Conservation (phyloP, 495 filamentous ascomycete genomes). For the Thozetella sp. region DNA sequence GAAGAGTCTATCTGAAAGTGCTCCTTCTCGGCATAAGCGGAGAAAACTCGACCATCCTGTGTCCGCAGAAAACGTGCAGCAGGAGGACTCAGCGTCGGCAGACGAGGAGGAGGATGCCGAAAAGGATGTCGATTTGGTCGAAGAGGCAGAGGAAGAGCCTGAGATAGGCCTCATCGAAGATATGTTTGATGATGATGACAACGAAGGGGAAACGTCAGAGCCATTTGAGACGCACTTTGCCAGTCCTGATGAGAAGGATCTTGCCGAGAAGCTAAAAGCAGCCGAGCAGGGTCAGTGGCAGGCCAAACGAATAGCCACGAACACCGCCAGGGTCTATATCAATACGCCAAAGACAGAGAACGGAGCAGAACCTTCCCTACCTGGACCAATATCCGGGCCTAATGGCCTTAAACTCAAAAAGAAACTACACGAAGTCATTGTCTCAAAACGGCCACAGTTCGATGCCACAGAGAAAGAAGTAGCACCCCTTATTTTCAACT, state of each 20-base stretch:
- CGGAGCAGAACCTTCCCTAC: conserved; percentile 16
- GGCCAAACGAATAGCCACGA: conserved; percentile 41
- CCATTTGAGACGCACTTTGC: conserved; percentile 83
- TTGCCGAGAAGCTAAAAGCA: conserved; percentile 48
- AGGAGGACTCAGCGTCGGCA: conserved; percentile 12
- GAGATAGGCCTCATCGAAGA: conserved; percentile 32
- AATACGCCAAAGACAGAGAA: conserved; percentile 30
- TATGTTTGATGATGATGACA: conserved; percentile 43
- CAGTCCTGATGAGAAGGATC: conserved; percentile 54
- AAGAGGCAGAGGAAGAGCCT: conserved; percentile 44
- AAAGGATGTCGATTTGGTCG: conserved; percentile 20
- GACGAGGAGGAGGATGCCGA: conserved; percentile 12
- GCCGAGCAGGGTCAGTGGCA: conserved; percentile 66
- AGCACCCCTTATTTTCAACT: conserved; percentile 68
- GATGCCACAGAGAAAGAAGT: conserved; percentile 51
- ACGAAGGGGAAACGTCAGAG: conserved; percentile 60
- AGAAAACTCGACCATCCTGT: conserved; percentile 60
- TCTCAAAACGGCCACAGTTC: conserved; percentile 38
- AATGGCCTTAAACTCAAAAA: conserved; percentile 65
- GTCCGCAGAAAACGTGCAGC: conserved; percentile 6
- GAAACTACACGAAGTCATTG: conserved; percentile 34
- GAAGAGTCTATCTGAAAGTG: conserved; percentile 59
- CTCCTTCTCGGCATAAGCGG: conserved; percentile 63
- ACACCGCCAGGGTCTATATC: conserved; percentile 38
- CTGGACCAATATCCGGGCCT: conserved; percentile 29